Evolutionary conservation across 768 basidiomycete species (phyloP), one percentile per base, ranked within the genome.

Genomic region (Podaxis sp.): DNA sequence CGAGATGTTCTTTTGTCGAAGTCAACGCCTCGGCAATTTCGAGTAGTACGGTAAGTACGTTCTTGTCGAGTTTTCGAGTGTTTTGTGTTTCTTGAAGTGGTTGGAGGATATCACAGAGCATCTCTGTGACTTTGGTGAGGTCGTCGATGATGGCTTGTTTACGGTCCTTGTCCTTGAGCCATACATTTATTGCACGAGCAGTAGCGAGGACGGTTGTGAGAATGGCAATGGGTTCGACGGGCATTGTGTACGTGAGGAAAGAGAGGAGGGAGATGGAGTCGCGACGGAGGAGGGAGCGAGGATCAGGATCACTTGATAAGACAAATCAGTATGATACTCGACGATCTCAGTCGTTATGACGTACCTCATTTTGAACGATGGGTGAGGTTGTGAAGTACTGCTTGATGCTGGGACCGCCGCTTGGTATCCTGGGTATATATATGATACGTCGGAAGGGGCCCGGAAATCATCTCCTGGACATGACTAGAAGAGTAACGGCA

Each of bases 21-120:
- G 63, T 58, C n/a, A 71, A 47, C 28, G 62, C 52, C 23, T 64
- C 68, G 9, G 64, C 66, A 2, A 71, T 61, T 44, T 61, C 53
- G 14, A 51, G 21, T 14, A 57, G 36, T n/a, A 54, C 14, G 14
- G 50, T 28, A 4, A 50, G 14, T 1, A 27, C 47, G 47, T 50
- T 38, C 23, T 65, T 65, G 28, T 57, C 55, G 11, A 71, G 63
- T 23, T 55, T 56, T n/a, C 51, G 42, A 5, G 62, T 44, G 4
- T 64, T 51, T 25, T 63, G 64, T 6, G 21, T 5, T 14, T 64
- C 62, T 27, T 54, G 28, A 13, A 70, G 61, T 3, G 69, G 66
- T 13, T 48, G 46, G 7, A 70, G 62, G 50, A 66, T 64, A 14
- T 63, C 55, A 42, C 63, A 58, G 18, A 70, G 62, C 38, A 64